Evolutionary conservation across 176 grass and related monocot species (phyloP), one percentile per base, ranked within the genome.

Genomic region (Bolboschoenus planiculmis): DNA sequence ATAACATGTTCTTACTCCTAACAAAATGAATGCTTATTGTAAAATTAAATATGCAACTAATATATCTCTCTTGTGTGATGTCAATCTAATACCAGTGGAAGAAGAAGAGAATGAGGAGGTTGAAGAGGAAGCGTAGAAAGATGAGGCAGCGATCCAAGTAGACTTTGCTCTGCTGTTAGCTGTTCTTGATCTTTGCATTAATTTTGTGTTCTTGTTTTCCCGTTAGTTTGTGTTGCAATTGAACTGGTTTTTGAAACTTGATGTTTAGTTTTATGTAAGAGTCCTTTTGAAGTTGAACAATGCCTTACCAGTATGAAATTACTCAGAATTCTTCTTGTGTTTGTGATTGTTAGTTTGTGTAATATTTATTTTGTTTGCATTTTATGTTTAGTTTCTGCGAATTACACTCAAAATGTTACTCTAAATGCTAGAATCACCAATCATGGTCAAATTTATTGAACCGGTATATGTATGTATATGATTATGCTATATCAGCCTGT

Each of bases 51-150:
- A 9, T 58, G n/a, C 4, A 58, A 24, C 56, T 58, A 58, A 58
- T 26, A 58, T 6, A 56, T 5, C 5, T 56, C 4, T 6, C 18
- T 56, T 58, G 21, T 58, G n/a, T 24, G 56, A 2, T 58, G 23
- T 58, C n/a, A 7, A 58, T 24, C 6, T 26, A 24, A 58, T 58
- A 24, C 56, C n/a, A 96, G 93, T 96, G 90, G 93, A 96, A 96
- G 93, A 92, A 96, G 86, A 96, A 96, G 93, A 88, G 90, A 47
- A 96, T 96, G 93, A 92, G 90, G 90, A 85, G 93, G 63, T 91
- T 90, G 44, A 96, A 96, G 90, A 90, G 90, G 88, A 96, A 96
- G 90, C 90, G 93, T 61, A 85, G 90, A 87, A 95, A 92, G 88
- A 95, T 92, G 90, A 90, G 93, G 84, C 90, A 95, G 86, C 87